phyloP scores from a whole-genome alignment of 1,139 yeast genomes.

The Geotrichum armillariae region DNA sequence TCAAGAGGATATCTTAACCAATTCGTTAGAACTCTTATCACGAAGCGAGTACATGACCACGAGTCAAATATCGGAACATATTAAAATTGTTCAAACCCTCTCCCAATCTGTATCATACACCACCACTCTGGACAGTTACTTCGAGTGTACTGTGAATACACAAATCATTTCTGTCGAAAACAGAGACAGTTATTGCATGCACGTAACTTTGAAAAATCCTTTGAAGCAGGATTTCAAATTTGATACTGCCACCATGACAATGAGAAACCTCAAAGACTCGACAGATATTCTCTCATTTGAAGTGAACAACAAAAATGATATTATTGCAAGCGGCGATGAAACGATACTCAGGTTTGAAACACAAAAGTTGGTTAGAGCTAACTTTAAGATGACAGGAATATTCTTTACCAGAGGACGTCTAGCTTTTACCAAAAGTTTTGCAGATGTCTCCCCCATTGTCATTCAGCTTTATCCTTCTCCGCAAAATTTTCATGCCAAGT shows the following conservation, averaged over 20 bases:
- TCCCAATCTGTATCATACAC: conserved; percentile 18
- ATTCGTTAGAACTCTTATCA: conserved; percentile 37
- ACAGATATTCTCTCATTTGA: conserved; percentile 19
- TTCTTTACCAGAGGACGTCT: conserved; percentile 30
- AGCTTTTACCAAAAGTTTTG: conserved; percentile 31
- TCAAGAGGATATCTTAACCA: conserved; percentile 29
- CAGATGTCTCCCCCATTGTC: conserved; percentile 20
- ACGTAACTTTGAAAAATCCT: conserved; percentile 20
- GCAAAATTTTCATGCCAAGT: conserved; percentile 26
- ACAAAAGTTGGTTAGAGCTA: conserved; percentile 30
- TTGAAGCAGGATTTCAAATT: conserved; percentile 19
- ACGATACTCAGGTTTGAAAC: conserved; percentile 27
- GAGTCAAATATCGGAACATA: conserved; percentile 23
- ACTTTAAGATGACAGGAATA: conserved; percentile 30
- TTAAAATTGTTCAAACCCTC: conserved; percentile 26
- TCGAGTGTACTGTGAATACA: conserved; percentile 19
- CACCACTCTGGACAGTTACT: conserved; percentile 18
- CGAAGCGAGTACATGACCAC: conserved; percentile 28
- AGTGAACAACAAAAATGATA: background rate
- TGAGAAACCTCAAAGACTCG: conserved; percentile 20
- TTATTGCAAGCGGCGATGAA: background rate
- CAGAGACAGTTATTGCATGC: conserved; percentile 18
- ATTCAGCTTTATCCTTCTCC: conserved; percentile 30
- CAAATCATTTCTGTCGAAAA: conserved; percentile 5
- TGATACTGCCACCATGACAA: conserved; percentile 19